Conservation (phyloP, 352 stramenopile genomes). For the Pythium brassicae region DNA sequence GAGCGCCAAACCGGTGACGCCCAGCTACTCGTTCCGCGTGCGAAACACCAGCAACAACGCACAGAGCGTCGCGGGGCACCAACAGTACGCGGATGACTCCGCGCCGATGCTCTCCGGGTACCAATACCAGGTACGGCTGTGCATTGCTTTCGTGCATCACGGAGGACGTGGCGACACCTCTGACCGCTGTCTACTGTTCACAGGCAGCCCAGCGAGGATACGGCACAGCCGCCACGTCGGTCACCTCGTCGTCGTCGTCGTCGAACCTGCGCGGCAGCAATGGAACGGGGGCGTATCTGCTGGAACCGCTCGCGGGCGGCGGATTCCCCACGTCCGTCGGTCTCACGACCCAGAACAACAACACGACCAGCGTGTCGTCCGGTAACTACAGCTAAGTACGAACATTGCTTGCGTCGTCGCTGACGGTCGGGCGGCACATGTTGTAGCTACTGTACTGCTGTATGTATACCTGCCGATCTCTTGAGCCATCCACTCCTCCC, state of each 20-base stretch:
- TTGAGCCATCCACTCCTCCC: not conserved
- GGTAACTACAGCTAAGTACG: constrained; percentile 9
- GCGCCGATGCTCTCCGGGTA: constrained; percentile 55
- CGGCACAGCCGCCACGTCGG: constrained; percentile 21
- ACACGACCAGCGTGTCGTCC: not conserved
- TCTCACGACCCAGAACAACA: constrained; percentile 1
- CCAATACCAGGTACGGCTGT: constrained; percentile 48
- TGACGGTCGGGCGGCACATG: no score
- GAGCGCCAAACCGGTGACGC: constrained; percentile 31
- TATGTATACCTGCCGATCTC: not conserved
- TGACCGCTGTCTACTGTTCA: constrained; percentile 1
- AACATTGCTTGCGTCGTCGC: not conserved
- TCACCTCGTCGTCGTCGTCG: constrained; percentile 17
- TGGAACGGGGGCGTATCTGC: constrained; percentile 36
- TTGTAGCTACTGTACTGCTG: no score
- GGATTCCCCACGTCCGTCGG: constrained; percentile 33
- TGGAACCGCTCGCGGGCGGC: constrained; percentile 37
- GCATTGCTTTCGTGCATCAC: not conserved
- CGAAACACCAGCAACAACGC: constrained; percentile 26
- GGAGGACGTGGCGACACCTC: not conserved
- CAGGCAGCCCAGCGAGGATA: constrained; percentile 41
- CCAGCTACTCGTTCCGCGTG: constrained; percentile 32
- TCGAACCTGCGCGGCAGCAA: constrained; percentile 42
- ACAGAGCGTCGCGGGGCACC: constrained; percentile 14
- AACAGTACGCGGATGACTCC: constrained; percentile 41